Evolutionary conservation across 2,329 filamentous ascomycete species (phyloP), one percentile per base, ranked within the genome.

Genomic region (Byssoonygena ceratinophila): DNA sequence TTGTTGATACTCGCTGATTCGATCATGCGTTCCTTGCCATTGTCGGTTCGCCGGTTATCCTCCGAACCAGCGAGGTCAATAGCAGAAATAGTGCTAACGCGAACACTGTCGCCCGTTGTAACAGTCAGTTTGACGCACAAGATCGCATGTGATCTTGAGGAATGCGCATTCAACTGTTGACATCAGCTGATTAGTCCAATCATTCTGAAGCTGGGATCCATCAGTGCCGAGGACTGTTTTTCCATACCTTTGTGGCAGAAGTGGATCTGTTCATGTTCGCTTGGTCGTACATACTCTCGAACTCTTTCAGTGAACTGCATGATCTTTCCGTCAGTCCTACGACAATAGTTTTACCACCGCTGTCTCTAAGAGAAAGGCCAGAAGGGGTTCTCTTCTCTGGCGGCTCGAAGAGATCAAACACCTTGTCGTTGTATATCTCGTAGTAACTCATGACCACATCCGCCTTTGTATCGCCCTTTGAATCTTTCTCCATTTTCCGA

Each of bases 1-100:
- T 96, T 97, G 77, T 97, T 97, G 74, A 97, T 97, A 63, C 87
- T 91, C 0, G 91, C 89, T 36, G 89, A 95, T 69, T 97, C 91
- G n/a, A 95, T 80, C 65, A 97, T 75, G 23, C 91, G 79, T 67
- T 95, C 89, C 66, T 90, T 92, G 61, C 84, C 88, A 67, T 97
- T 97, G 49, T 95, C 91, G 0, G 91, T 97, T 46, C 91, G 78
- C 46, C 91, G 80, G 66, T 97, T 97, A 68, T 97, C 91, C 69
- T 97, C 92, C 1, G 90, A 96, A 37, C 91, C 91, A 52, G 91
- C 91, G 61, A 97, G 76, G 70, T 97, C 91, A 67, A 97, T 97
- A 63, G 89, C 90, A 1, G 87, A 95, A 12, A 87, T 89, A 2
- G 85, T 92, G 72, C 88, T 94, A 62, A 90, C 79, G 55, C 77